Percentiles rank a stretch among this genome's conserved stretches.
Evolutionary conservation across 2,329 filamentous ascomycete species (phyloP).

Genomic region (Orbilia brochopaga): DNA sequence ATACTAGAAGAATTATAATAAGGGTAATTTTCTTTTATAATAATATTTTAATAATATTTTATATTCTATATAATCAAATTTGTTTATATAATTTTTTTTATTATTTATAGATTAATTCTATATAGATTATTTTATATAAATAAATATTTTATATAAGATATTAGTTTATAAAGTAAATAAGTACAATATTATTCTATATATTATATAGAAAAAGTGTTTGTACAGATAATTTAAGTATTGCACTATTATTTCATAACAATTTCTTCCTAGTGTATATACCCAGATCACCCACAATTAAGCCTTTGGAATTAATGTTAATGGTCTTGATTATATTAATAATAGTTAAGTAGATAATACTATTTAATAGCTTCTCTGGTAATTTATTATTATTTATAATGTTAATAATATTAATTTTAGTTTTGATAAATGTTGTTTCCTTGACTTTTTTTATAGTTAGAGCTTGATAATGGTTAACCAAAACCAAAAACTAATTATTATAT

Average conservation of each 20-base stretch:
- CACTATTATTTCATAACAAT: too few species aligned
- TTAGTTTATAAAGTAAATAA: too few species aligned
- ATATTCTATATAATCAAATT: conserved; percentile 17
- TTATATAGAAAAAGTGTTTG: too few species aligned
- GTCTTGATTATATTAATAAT: neutral
- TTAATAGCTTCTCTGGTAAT: neutral
- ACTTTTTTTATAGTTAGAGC: conserved; percentile 6
- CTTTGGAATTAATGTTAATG: too few species aligned
- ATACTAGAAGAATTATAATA: neutral
- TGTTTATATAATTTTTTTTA: conserved; percentile 7
- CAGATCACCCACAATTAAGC: too few species aligned
- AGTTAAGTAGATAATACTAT: conserved; percentile 1
- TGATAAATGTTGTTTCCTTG: too few species aligned
- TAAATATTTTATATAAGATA: conserved; percentile 16
- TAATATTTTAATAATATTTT: conserved; percentile 8
- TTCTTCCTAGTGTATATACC: too few species aligned
- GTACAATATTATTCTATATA: too few species aligned
- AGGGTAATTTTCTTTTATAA: conserved; percentile 15
- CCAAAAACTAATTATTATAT: neutral
- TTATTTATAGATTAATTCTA: neutral
- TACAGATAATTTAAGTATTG: too few species aligned
- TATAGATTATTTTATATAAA: neutral
- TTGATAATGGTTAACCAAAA: too few species aligned
- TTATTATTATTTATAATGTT: conserved; percentile 11
- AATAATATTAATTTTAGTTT: conserved; percentile 13